These are phyloP conservation scores for Triticum dicoccoides DNA, from an alignment of 176 grass and related monocot species.

Conservation along the genomic window DNA sequence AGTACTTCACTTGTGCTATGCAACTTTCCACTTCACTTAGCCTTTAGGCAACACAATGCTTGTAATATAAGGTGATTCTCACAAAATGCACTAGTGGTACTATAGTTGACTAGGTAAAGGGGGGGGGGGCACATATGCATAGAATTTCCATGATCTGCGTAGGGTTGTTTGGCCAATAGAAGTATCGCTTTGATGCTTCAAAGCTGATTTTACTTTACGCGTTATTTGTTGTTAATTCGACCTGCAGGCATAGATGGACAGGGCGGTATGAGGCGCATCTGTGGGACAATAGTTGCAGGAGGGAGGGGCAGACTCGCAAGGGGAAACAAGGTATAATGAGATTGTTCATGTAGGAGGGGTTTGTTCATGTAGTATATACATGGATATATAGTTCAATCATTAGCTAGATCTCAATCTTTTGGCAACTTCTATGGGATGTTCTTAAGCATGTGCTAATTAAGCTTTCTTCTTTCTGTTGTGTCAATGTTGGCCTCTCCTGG, in stretches of 20 bases:
- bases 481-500: not conserved
- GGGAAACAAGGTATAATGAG: conserved; percentile 60
- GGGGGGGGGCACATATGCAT: not conserved
- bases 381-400: not conserved
- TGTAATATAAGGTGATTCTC: conserved; percentile 20
- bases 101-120: not conserved
- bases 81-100: not conserved
- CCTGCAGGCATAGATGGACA: conserved; percentile 62
- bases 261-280: conserved; percentile 74
- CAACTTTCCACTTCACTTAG: conserved; percentile 25
- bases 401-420: not conserved
- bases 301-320: conserved; percentile 71
- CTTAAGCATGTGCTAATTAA: conserved; percentile 6
- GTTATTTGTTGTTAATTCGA: not conserved
- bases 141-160: conserved; percentile 12
- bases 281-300: conserved; percentile 78
- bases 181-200: conserved; percentile 12
- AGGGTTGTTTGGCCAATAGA: not conserved
- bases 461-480: not conserved
- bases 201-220: not conserved
- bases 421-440: not conserved
- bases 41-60: conserved; percentile 30
- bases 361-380: not conserved
- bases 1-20: not conserved
- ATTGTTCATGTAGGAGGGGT: too few species aligned